A percentile compares a stretch with the other conserved stretches of the same genome.
phyloP scores from a whole-genome alignment of 805 yeast genomes.

The Wickerhamiella qilinensis region DNA sequence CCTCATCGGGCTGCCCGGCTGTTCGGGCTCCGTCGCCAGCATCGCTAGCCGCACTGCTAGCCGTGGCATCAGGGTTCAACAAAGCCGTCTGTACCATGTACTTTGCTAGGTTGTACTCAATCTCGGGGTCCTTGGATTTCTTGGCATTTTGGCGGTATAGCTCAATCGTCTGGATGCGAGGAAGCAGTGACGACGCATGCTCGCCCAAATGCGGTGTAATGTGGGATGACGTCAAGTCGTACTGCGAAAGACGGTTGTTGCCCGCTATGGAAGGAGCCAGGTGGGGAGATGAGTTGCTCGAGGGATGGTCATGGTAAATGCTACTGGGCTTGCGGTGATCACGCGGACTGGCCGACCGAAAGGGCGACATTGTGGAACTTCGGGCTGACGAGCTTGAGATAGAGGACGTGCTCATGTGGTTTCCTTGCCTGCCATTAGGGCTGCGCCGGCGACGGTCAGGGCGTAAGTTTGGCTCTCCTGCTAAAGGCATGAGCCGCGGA shows the following conservation, averaged over 20 bases:
- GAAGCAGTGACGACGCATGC: constrained; percentile 30
- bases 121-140: constrained; percentile 67
- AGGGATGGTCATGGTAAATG: background rate
- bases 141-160: constrained; percentile 75
- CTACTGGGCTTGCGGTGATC: background rate
- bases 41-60: background rate
- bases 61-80: background rate
- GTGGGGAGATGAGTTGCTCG: background rate
- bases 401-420: too few species aligned
- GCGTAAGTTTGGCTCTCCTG: too few species aligned
- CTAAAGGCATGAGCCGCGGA: too few species aligned
- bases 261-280: too few species aligned
- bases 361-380: too few species aligned
- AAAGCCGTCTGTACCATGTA: constrained; percentile 77
- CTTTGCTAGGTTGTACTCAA: constrained; percentile 83
- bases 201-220: constrained; percentile 15
- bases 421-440: too few species aligned
- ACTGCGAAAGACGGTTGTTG: constrained; percentile 11
- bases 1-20: too few species aligned
- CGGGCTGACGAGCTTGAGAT: too few species aligned
- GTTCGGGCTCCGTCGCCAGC: background rate
- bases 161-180: constrained; percentile 71
- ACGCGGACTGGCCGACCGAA: background rate
- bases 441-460: too few species aligned
- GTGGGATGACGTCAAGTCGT: constrained; percentile 16